Evolutionary conservation across 257 asterid genomes (phyloP), one percentile per base, ranked within the genome.

Genomic region (Fraxinus cuspidata): DNA sequence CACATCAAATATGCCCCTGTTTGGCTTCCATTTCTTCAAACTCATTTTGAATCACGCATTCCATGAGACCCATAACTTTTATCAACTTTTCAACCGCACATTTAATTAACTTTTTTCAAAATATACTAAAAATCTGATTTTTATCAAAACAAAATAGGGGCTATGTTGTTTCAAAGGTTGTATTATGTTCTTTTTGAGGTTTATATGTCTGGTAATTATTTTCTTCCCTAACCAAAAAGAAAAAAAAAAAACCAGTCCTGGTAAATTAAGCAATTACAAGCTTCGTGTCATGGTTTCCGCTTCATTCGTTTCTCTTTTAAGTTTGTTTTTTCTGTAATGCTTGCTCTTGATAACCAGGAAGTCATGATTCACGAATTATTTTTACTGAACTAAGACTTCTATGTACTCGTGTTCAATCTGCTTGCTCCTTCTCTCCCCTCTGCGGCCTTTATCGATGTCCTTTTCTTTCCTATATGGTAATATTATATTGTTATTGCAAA

Each of bases 391-490:
- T 8, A 63, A 10, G 35, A 11, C 68, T 60, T 60, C 32, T 2
- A 23, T 23, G 8, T 60, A 23, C 15, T 60, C 10, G 4, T 53
- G 25, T n/a, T 60, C 7, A 18, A 10, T 63, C 16, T 63, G 2
- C 34, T 25, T 12, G 8, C 35, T 25, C 32, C 58, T 74, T 18
- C 8, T 32, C 23, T 66, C 23, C 15, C 35, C 18, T 31, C 23
- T 47, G 32, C 21, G 42, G 65, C 47, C 44, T 65, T 28, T 76
- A 72, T 29, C 2, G 1, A 28, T 75, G 40, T 81, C 67, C 67
- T 51, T 71, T 73, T 65, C 65, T 38, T 78, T 68, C 37, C 71
- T 67, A 23, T 51, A 8, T 28, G 13, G 64, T 64, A 23, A 32
- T 60, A 35, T 1, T 23, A 72, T 38, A 35, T 49, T 58, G 31